Evolutionary conservation across 306 rosid species (phyloP).

Genomic region (Elaeagnus macrophylla): DNA sequence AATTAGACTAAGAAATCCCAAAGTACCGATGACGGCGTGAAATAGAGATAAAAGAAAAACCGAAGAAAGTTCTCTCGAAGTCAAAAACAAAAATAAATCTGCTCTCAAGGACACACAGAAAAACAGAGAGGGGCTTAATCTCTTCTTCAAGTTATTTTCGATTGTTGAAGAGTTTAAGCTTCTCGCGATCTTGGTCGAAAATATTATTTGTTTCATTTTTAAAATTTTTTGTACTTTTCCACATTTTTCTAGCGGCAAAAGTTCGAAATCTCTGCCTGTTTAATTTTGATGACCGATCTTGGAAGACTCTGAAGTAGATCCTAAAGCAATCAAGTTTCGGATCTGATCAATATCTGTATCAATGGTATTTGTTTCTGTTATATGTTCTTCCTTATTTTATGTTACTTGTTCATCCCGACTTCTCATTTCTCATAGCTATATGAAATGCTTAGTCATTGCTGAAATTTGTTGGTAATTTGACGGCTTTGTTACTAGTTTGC

Average conservation of each 20-base stretch:
- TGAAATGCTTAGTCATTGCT: background rate
- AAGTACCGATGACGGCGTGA: constrained; percentile 28
- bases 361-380: constrained; percentile 49
- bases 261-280: constrained; percentile 29
- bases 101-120: constrained; percentile 14
- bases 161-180: constrained; percentile 43
- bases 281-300: constrained; percentile 26
- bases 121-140: constrained; percentile 28
- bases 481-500: constrained; percentile 14
- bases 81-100: constrained; percentile 16
- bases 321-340: constrained; percentile 41
- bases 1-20: background rate
- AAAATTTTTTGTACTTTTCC: constrained; percentile 14
- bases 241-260: constrained; percentile 14
- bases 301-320: constrained; percentile 46
- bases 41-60: constrained; percentile 3
- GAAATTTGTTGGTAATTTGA: constrained; percentile 6
- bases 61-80: background rate
- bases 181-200: constrained; percentile 15
- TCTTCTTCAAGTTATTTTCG: constrained; percentile 26
- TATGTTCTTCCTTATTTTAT: background rate
- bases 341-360: constrained; percentile 42
- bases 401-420: constrained; percentile 10
- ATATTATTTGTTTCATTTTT: constrained; percentile 10
- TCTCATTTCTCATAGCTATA: constrained; percentile 6